Evolutionary conservation across 192 early-diverging fungal species (phyloP).

Genomic region (Backusella psychrophila): DNA sequence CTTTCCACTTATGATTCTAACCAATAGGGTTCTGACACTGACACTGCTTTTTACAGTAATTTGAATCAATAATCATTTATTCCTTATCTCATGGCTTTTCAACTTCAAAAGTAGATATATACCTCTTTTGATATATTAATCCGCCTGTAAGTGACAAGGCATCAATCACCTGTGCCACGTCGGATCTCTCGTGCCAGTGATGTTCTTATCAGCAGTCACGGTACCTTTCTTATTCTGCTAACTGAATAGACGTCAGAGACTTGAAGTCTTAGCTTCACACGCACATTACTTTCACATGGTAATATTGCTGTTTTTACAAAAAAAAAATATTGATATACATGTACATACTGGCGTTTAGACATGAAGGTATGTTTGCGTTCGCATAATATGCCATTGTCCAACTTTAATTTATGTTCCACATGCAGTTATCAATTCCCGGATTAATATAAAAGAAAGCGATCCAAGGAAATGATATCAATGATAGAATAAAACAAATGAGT

Average conservation of each 20-base stretch:
- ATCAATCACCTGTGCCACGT: constrained; percentile 5
- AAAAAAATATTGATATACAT: neutral
- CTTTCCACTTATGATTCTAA: neutral
- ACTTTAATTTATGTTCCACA: neutral
- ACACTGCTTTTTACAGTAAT: neutral
- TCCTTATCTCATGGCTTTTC: neutral
- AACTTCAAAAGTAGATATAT: constrained; percentile 7
- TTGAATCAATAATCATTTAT: neutral
- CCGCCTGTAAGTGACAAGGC: neutral
- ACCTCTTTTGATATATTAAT: neutral
- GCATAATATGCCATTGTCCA: neutral
- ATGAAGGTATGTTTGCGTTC: neutral
- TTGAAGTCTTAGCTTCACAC: neutral
- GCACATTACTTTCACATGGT: constrained; percentile 1
- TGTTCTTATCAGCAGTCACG: constrained; percentile 6
- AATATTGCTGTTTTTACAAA: neutral
- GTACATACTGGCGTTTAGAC: neutral
- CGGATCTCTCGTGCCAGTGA: neutral
- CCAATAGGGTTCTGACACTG: neutral
- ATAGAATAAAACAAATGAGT: neutral
- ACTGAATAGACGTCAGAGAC: neutral
- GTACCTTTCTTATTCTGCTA: neutral
- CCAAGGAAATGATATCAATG: neutral
- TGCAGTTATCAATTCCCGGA: neutral
- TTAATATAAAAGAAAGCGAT: neutral